Conservation (phyloP, 2,329 filamentous ascomycete species). For the Sclerotinia spermophila region DNA sequence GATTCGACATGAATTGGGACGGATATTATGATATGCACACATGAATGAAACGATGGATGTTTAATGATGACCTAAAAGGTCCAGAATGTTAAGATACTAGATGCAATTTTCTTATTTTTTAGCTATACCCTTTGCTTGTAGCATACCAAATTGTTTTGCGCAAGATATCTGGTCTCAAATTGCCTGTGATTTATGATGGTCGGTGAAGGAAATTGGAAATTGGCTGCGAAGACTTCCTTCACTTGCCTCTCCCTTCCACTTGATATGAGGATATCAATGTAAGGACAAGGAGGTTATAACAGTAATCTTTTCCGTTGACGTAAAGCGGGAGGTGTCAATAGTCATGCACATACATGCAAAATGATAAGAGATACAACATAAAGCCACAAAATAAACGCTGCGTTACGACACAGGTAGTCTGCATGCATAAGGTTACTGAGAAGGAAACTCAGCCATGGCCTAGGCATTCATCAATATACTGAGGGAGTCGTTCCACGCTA, state of each 20-base stretch:
- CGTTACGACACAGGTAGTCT: not conserved
- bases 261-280: not conserved
- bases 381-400: not conserved
- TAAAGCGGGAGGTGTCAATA: not conserved
- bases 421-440: not conserved
- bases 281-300: not conserved
- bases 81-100: slow-evolving; percentile 6
- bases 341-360: not conserved
- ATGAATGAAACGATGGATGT: slow-evolving; percentile 6
- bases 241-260: not conserved
- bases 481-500: not conserved
- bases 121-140: slow-evolving; percentile 12
- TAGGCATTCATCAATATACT: not conserved
- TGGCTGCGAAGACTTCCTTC: not conserved
- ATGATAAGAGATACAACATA: not conserved
- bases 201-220: not conserved
- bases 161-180: not conserved
- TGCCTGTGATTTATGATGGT: not conserved
- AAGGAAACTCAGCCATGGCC: not conserved
- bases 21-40: slow-evolving; percentile 6
- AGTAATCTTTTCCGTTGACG: not conserved
- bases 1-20: slow-evolving; percentile 7
- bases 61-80: slow-evolving; percentile 9
- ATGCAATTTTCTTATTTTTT: not conserved
- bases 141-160: slow-evolving; percentile 5